These are phyloP conservation scores for Eucalyptus sp. DNA, from an alignment of 345 rosid genomes.

Conservation along the genomic window DNA sequence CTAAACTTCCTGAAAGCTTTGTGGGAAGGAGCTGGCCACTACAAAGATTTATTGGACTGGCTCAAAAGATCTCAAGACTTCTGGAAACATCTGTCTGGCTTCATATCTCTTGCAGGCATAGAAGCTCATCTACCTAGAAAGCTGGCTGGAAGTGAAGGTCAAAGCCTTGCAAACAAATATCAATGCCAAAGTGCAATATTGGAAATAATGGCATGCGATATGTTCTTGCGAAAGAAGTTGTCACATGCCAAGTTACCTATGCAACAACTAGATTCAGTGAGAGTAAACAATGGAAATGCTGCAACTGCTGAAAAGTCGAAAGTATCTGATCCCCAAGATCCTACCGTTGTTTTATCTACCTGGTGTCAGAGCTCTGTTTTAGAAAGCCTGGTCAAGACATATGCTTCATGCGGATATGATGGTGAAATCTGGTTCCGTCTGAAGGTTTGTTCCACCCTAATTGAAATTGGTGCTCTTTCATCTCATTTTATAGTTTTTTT, in stretches of 20 bases:
- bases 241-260: constrained; percentile 40
- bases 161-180: constrained; percentile 33
- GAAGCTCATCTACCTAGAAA: constrained; percentile 24
- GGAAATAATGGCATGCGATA: constrained; percentile 70
- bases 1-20: constrained; percentile 69
- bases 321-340: constrained; percentile 18
- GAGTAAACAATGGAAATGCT: constrained; percentile 13
- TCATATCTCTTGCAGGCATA: constrained; percentile 17
- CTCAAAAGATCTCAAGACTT: constrained; percentile 41
- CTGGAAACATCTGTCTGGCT: constrained; percentile 58
- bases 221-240: constrained; percentile 69
- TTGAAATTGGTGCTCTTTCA: not conserved
- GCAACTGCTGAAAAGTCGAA: constrained; percentile 12
- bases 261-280: constrained; percentile 14
- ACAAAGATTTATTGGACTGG: constrained; percentile 32
- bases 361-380: constrained; percentile 55
- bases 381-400: constrained; percentile 38
- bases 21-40: constrained; percentile 91
- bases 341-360: constrained; percentile 33
- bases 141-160: constrained; percentile 25
- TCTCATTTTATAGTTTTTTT: not conserved
- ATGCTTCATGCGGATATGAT: constrained; percentile 44
- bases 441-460: constrained; percentile 1
- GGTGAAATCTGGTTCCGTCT: constrained; percentile 19
- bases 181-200: constrained; percentile 59